phyloP scores from a whole-genome alignment of 1,284 basidiomycete species.

The Cerrena zonata region DNA sequence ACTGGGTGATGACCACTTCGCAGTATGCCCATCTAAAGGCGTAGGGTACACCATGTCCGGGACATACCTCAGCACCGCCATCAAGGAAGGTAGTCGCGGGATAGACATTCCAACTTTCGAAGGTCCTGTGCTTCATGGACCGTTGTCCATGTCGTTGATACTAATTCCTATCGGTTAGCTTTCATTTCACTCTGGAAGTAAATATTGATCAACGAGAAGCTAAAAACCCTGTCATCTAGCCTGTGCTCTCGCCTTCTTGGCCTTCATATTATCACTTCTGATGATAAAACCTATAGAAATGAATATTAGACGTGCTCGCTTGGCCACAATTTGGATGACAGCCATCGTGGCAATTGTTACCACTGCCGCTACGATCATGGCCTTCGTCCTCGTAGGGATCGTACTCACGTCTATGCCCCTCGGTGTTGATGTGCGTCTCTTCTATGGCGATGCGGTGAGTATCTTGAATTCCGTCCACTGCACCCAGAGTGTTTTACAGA shows the following conservation, averaged over 20 bases:
- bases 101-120: constrained; percentile 30
- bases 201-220: neutral
- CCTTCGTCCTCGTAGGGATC: constrained; percentile 45
- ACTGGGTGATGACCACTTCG: constrained; percentile 24
- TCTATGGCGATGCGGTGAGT: constrained; percentile 44
- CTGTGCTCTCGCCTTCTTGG: constrained; percentile 45
- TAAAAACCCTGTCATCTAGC: constrained; percentile 30
- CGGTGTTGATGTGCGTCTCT: constrained; percentile 37
- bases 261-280: constrained; percentile 43
- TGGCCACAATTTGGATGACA: constrained; percentile 18
- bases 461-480: neutral
- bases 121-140: constrained; percentile 32
- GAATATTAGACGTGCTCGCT: constrained; percentile 25
- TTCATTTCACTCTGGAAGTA: constrained; percentile 1
- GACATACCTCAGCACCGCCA: constrained; percentile 44
- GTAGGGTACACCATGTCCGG: constrained; percentile 49
- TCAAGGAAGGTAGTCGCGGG: constrained; percentile 43
- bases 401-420: constrained; percentile 38
- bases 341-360: constrained; percentile 37
- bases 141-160: constrained; percentile 34
- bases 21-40: constrained; percentile 40
- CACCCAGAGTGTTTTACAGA: constrained; percentile 12
- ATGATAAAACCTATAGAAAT: constrained; percentile 32
- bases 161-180: constrained; percentile 43
- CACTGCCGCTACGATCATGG: constrained; percentile 48